These are phyloP conservation scores for Saccharomycopsis amapae DNA, from an alignment of 805 yeast genomes.

Conservation along the genomic window DNA sequence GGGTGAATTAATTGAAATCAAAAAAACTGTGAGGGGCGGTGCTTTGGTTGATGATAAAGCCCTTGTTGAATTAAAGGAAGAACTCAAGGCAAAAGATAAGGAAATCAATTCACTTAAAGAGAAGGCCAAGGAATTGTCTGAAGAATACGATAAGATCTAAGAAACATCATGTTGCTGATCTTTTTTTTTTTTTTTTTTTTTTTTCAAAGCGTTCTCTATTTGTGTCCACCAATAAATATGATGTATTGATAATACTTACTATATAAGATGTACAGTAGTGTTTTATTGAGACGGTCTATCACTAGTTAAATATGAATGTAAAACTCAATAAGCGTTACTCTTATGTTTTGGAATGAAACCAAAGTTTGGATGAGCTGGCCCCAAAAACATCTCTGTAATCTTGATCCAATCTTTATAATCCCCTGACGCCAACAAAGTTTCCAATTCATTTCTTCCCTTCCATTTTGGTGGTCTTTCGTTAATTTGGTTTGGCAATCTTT, in stretches of 20 bases:
- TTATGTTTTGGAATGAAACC: slow-evolving; percentile 90
- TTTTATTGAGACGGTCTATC: not conserved
- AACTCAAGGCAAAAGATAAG: slow-evolving; percentile 51
- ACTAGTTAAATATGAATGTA: not conserved
- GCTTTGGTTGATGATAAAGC: slow-evolving; percentile 24
- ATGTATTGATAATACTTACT: not conserved
- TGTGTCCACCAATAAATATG: not conserved
- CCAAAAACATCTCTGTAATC: slow-evolving; percentile 89
- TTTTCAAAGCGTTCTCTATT: not conserved
- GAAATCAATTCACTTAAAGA: slow-evolving; percentile 63
- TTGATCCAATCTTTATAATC: slow-evolving; percentile 95
- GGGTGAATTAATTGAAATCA: slow-evolving; percentile 53
- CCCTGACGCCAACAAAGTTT: slow-evolving; percentile 76
- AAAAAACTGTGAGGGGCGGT: slow-evolving; percentile 43
- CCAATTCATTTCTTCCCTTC: slow-evolving; percentile 89
- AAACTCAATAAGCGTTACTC: slow-evolving; percentile 71
- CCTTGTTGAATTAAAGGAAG: slow-evolving; percentile 38
- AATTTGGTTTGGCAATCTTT: slow-evolving; percentile 76
- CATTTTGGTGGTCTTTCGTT: slow-evolving; percentile 93
- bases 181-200: too few relatives aligned
- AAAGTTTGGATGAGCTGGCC: slow-evolving; percentile 71
- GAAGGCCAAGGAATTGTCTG: slow-evolving; percentile 59
- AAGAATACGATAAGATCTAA: slow-evolving; percentile 47
- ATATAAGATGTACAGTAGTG: not conserved
- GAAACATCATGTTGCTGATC: not conserved